Percentiles rank a stretch among this genome's conserved stretches.
phyloP scores from a whole-genome alignment of 2,329 filamentous ascomycete species.

The Cercospora citrullina region DNA sequence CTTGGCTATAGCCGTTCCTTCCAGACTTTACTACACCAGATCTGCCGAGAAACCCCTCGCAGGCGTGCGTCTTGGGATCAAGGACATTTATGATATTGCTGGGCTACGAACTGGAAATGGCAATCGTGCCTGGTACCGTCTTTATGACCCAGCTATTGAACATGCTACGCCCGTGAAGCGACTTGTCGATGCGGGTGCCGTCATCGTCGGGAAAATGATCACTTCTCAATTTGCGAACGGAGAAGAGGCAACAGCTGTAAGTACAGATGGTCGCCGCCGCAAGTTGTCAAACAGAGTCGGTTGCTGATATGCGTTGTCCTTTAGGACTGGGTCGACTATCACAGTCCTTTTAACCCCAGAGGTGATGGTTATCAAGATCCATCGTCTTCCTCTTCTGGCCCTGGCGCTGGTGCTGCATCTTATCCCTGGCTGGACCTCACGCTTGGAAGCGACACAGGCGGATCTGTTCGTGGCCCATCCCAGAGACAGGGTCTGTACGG shows the following conservation, averaged over 20 bases:
- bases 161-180: conserved; percentile 56
- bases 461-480: conserved; percentile 52
- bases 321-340: conserved; percentile 51
- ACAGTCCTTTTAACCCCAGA: conserved; percentile 46
- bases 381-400: conserved; percentile 51
- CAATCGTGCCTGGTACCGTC: conserved; percentile 58
- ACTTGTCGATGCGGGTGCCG: conserved; percentile 61
- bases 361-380: conserved; percentile 50
- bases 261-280: background rate
- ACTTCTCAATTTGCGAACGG: conserved; percentile 50
- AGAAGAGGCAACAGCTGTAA: conserved; percentile 47
- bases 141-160: conserved; percentile 50
- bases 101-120: conserved; percentile 59
- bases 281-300: background rate
- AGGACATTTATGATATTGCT: conserved; percentile 62
- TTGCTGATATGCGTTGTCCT: background rate
- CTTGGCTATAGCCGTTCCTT: conserved; percentile 57
- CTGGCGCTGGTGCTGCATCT: conserved; percentile 49
- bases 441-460: conserved; percentile 53
- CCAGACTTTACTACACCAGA: conserved; percentile 59
- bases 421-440: conserved; percentile 55
- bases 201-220: conserved; percentile 50
- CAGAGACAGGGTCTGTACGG: conserved; percentile 54
- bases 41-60: conserved; percentile 58
- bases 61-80: conserved; percentile 62